Base-by-base conservation (phyloP, 192 early-diverging fungal species). In the Cladochytrium replicatum region DNA sequence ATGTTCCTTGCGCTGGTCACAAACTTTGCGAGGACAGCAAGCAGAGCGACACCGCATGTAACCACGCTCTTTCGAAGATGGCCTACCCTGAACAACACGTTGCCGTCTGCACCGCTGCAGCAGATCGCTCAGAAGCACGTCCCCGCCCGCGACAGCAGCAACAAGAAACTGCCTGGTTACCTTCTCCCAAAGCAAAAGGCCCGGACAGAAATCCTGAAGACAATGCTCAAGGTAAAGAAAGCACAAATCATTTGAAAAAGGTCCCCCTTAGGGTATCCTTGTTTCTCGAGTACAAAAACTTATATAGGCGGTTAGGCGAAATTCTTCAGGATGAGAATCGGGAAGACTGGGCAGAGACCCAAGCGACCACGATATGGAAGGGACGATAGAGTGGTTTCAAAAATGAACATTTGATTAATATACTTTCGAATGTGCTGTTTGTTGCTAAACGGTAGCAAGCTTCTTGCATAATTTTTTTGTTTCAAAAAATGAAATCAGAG, bases 351-450 rank as follows among this genome's bases (percentile, higher is more conserved):
- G 11, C 71, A 66, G 52, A 43, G 71, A 41, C 60, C 66, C 4
- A 52, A 50, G 11, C 49, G 58, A 21, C 71, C 71, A 13, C 31
- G 57, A 4, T 73, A 73, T 40, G 71, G 71, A 21, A 41, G 61
- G 3, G 61, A 73, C 54, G 71, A 73, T 39, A 55, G 50, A 11
- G 58, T 61, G 43, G 51, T 69, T n/a, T 60, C 60, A 42, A 73
- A 73, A 54, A 68, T 67, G 65, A 64, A 68, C 46, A 46, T 65
- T 13, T 66, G 43, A 59, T 38, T 27, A 0, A n/a, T n/a, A n/a
- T n/a, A n/a, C n/a, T n/a, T 6, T 8, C 19, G 25, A 6, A 29
- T 26, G 28, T 4, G 2, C 2, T 21, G 7, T 19, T 54, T 6
- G 24, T 55, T 1, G 24, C 1, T 1, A 11, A n/a, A 50, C n/a